Evolutionary conservation across 192 early-diverging fungal genomes (phyloP).

Genomic region (Anaeromyces robustus): DNA sequence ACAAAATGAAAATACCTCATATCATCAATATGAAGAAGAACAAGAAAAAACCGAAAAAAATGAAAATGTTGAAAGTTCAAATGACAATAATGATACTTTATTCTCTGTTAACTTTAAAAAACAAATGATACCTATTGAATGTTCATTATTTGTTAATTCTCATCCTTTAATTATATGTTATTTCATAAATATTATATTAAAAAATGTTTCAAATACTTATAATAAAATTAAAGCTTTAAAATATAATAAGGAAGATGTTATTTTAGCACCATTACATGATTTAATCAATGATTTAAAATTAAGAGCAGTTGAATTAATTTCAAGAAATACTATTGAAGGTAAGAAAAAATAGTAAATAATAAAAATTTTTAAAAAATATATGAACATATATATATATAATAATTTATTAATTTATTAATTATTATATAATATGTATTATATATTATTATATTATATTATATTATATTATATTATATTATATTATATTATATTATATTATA

Average conservation of each 20-base stretch:
- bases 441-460: too few species aligned
- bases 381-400: too few species aligned
- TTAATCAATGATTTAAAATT: background rate
- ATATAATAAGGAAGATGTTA: background rate
- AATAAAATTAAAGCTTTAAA: background rate
- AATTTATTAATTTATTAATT: too few species aligned
- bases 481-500: too few species aligned
- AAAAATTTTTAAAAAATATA: too few species aligned
- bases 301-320: background rate
- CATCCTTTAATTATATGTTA: background rate
- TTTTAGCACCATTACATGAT: background rate
- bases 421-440: too few species aligned
- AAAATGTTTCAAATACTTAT: background rate
- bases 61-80: background rate
- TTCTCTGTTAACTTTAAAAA: background rate
- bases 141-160: background rate
- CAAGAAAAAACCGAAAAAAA: background rate
- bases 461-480: too few species aligned
- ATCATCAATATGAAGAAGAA: background rate
- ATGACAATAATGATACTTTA: background rate
- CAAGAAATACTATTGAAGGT: background rate
- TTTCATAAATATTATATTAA: background rate
- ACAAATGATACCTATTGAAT: background rate
- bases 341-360: too few species aligned
- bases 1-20: background rate